phyloP scores from a whole-genome alignment of 352 stramenopile genomes.

The Phytophthora hybrid region DNA sequence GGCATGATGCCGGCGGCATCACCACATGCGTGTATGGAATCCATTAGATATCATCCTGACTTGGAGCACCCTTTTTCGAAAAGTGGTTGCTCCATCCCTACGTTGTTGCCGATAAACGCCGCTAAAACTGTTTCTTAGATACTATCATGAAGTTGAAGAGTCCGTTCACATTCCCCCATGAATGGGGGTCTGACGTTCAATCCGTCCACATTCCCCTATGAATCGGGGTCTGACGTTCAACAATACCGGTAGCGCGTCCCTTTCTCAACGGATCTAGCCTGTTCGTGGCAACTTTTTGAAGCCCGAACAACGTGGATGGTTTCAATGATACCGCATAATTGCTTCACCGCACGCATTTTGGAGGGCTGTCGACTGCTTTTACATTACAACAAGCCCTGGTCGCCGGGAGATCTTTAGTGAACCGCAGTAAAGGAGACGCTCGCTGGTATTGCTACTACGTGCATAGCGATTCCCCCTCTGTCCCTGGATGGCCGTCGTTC shows the following conservation, averaged over 20 bases:
- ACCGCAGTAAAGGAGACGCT: slow-evolving; percentile 16
- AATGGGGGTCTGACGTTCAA: background rate
- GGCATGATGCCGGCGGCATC: no score
- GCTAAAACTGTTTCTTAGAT: background rate
- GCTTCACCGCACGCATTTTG: background rate
- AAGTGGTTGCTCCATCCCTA: background rate
- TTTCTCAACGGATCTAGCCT: slow-evolving; percentile 15
- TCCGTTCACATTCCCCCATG: background rate
- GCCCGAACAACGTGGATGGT: background rate
- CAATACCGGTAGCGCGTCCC: background rate
- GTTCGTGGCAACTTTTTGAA: slow-evolving; percentile 16
- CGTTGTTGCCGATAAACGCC: background rate
- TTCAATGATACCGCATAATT: background rate
- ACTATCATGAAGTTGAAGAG: background rate
- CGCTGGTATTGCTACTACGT: background rate
- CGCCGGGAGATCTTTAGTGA: background rate
- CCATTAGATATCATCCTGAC: background rate
- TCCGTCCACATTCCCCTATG: background rate
- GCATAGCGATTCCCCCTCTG: slow-evolving; percentile 1
- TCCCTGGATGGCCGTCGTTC: background rate
- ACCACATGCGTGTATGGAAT: background rate
- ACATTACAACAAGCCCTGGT: background rate
- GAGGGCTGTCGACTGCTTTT: background rate
- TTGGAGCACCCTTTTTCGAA: background rate
- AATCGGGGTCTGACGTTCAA: background rate